These are phyloP conservation scores for Candida odintsovae DNA, from an alignment of 805 yeast genomes.

Conservation along the genomic window DNA sequence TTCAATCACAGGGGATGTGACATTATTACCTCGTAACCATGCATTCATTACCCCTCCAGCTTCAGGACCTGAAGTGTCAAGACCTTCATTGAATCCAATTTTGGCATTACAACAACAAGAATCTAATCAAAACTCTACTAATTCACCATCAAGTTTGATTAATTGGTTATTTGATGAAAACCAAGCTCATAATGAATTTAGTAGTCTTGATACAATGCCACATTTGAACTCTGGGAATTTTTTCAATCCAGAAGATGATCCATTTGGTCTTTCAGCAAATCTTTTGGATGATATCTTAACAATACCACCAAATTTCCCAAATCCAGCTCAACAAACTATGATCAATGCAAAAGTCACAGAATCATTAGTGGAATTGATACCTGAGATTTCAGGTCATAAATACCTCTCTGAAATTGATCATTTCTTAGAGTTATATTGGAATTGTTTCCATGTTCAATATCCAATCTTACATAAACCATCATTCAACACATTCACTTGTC, in stretches of 20 bases:
- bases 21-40: background rate
- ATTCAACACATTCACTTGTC: slow-evolving; percentile 44
- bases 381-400: slow-evolving; percentile 18
- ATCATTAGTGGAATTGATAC: slow-evolving; percentile 14
- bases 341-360: slow-evolving; percentile 20
- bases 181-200: slow-evolving; percentile 7
- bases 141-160: slow-evolving; percentile 20
- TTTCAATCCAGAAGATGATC: slow-evolving; percentile 26
- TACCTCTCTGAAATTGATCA: slow-evolving; percentile 18
- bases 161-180: slow-evolving; percentile 25
- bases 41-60: background rate
- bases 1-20: slow-evolving; percentile 5
- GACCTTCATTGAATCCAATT: background rate
- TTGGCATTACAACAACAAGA: background rate
- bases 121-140: slow-evolving; percentile 8
- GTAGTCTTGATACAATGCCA: slow-evolving; percentile 12
- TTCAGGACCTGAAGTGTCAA: background rate
- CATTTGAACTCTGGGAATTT: slow-evolving; percentile 19
- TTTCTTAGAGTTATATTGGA: slow-evolving; percentile 24
- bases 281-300: slow-evolving; percentile 22
- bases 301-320: slow-evolving; percentile 26
- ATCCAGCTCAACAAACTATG: slow-evolving; percentile 23
- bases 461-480: slow-evolving; percentile 46
- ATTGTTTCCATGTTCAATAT: slow-evolving; percentile 34
- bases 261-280: slow-evolving; percentile 24